phyloP scores from a whole-genome alignment of 75 land plant genomes.

The Isoetes taiwanensis region DNA sequence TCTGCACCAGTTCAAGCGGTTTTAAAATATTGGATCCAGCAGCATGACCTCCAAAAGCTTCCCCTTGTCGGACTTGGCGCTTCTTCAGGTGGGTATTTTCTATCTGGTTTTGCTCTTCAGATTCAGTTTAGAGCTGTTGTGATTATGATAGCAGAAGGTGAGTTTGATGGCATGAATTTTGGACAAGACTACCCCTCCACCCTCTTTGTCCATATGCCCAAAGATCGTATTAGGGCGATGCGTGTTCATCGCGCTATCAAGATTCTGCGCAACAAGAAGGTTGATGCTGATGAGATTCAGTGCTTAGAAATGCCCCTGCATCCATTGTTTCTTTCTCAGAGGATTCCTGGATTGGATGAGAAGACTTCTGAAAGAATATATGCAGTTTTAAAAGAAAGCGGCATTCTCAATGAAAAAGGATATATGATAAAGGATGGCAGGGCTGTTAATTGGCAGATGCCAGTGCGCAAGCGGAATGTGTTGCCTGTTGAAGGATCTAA shows the following conservation, averaged over 20 bases:
- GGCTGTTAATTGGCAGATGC: slow-evolving; percentile 36
- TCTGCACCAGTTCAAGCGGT: slow-evolving; percentile 26
- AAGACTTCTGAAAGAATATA: slow-evolving; percentile 31
- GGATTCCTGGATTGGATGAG: slow-evolving; percentile 47
- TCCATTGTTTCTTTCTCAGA: slow-evolving; percentile 38
- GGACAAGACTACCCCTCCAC: slow-evolving; percentile 54
- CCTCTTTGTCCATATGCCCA: slow-evolving; percentile 89
- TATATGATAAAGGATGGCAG: slow-evolving; percentile 65
- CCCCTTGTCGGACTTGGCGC: slow-evolving; percentile 74
- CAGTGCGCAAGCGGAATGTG: slow-evolving; percentile 17
- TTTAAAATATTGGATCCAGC: slow-evolving; percentile 41
- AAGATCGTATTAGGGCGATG: slow-evolving; percentile 32
- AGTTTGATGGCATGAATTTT: slow-evolving; percentile 26
- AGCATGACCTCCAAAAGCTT: slow-evolving; percentile 34
- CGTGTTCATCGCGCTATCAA: slow-evolving; percentile 31
- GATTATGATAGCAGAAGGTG: slow-evolving; percentile 64
- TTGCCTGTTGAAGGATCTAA: slow-evolving; percentile 9
- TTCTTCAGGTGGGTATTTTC: slow-evolving; percentile 86
- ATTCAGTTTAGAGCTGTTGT: slow-evolving; percentile 42
- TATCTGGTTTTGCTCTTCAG: slow-evolving; percentile 52
- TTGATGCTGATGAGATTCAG: slow-evolving; percentile 34
- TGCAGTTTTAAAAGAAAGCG: slow-evolving; percentile 30
- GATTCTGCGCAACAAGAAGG: slow-evolving; percentile 22
- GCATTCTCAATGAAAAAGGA: slow-evolving; percentile 40
- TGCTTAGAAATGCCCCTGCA: slow-evolving; percentile 43